Evolutionary conservation across 2,329 filamentous ascomycete genomes (phyloP), one percentile per base, ranked within the genome.

Genomic region (Stachybotrys elegans): DNA sequence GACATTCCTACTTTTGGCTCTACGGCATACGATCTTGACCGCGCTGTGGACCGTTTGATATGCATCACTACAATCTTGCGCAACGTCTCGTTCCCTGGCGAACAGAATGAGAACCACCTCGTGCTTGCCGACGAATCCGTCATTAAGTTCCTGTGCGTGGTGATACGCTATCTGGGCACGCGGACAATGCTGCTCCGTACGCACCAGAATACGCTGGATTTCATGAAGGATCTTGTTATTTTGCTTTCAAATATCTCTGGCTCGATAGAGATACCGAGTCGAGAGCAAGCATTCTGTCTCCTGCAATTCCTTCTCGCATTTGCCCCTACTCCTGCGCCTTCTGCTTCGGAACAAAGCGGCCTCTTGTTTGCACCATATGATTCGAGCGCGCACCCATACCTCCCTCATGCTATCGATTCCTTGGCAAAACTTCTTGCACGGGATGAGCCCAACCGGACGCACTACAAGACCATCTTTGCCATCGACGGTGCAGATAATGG

Each of bases 201-300:
- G 4, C 79, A 93, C 52, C 75, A 79, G 57, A 95, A 96, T 65
- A 93, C 87, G 1, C 72, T 96, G 52, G 93, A 98, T 64, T 92
- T 97, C 57, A 95, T 96, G 88, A 98, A 98, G 67, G 93, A 98
- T 62, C 73, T 90, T 22, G 81, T 97, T 46, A 84, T 89, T 14
- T 82, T 95, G 52, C 73, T 98, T 43, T 96, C 92, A 45, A 97
- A 98, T 62, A 81, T 94, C 39, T 83, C 90, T 7, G 81, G 87
- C 38, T 79, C 81, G 9, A 78, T 97, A 42, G 85, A 92, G 58
- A 73, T 98, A 31, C 86, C 90, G 2, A 85, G 85, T 17, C 84
- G 87, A 50, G 91, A 97, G 58, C 91, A 97, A 60, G 91, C 91
- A 0, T 72, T 89, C 31, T 89, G 87, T 56, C 73, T 97, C 6